Conservation (phyloP, 768 basidiomycete genomes). For the Cantharellus cinnabarinus region DNA sequence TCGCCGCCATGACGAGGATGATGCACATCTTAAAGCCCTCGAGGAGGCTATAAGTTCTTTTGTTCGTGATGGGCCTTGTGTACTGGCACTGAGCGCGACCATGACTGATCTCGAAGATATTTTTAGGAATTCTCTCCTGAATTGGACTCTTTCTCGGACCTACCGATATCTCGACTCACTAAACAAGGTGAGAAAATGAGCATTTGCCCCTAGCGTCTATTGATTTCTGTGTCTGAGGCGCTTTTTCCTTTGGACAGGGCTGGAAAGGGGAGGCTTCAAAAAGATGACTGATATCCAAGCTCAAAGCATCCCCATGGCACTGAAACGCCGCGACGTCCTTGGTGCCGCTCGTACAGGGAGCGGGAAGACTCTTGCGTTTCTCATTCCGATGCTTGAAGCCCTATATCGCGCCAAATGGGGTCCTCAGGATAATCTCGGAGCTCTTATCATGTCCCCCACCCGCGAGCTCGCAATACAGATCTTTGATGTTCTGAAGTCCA, state of each 20-base stretch:
- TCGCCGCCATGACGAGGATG: slow-evolving; percentile 5
- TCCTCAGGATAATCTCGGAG: slow-evolving; percentile 58
- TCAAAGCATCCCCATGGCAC: slow-evolving; percentile 34
- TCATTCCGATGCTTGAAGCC: slow-evolving; percentile 44
- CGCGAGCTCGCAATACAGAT: slow-evolving; percentile 93
- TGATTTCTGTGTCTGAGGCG: not conserved
- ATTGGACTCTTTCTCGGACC: slow-evolving; percentile 41
- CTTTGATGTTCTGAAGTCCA: slow-evolving; percentile 84
- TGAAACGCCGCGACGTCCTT: slow-evolving; percentile 44
- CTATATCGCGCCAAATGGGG: slow-evolving; percentile 51
- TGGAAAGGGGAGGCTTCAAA: slow-evolving; percentile 71
- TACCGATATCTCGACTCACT: slow-evolving; percentile 60
- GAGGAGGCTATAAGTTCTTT: slow-evolving; percentile 15
- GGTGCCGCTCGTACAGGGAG: slow-evolving; percentile 54
- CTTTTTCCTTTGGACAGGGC: slow-evolving; percentile 25
- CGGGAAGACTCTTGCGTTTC: slow-evolving; percentile 55
- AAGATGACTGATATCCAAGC: slow-evolving; percentile 70
- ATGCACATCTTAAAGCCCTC: slow-evolving; percentile 16
- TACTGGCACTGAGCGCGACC: not conserved
- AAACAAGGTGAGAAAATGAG: slow-evolving; percentile 34
- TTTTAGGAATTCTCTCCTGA: slow-evolving; percentile 31
- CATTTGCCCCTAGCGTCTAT: not conserved
- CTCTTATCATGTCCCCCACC: slow-evolving; percentile 83
- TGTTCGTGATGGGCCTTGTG: slow-evolving; percentile 13
- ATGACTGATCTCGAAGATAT: not conserved